Evolutionary conservation across 305 asterid genomes (phyloP).

Genomic region (Nicotiana rustica): DNA sequence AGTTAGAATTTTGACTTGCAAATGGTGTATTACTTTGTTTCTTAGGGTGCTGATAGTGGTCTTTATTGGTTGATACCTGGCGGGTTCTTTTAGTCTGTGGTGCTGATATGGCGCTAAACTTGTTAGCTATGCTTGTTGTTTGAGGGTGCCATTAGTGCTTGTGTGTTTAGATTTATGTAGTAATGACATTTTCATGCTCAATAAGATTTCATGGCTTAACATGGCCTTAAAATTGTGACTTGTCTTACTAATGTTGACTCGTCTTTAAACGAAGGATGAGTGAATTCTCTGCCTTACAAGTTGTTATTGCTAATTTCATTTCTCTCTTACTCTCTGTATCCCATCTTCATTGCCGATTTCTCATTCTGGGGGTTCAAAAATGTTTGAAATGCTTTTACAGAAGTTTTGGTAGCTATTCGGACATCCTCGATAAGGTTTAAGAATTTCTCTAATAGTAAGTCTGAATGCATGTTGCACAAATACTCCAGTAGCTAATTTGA

Average conservation of each 20-base stretch:
- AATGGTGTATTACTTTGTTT: neutral
- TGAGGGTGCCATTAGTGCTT: neutral
- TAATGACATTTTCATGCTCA: neutral
- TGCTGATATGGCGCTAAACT: neutral
- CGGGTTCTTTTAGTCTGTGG: neutral
- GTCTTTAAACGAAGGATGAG: neutral
- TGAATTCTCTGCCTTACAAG: neutral
- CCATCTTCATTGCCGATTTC: neutral
- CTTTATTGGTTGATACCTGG: conserved; percentile 17
- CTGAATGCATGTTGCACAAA: neutral
- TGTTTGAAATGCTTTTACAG: neutral
- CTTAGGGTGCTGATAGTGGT: neutral
- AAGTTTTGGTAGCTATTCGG: neutral
- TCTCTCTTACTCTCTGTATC: neutral
- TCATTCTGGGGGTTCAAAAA: neutral
- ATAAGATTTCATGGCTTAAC: neutral
- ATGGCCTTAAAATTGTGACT: neutral
- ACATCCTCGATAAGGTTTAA: neutral
- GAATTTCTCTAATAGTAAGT: neutral
- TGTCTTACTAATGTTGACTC: neutral
- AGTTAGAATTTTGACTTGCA: neutral
- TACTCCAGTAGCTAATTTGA: neutral
- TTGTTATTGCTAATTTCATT: neutral
- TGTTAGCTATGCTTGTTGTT: neutral
- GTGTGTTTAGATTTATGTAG: neutral